phyloP scores from a whole-genome alignment of 257 asterid species.

The Lithospermum erythrorhizon region DNA sequence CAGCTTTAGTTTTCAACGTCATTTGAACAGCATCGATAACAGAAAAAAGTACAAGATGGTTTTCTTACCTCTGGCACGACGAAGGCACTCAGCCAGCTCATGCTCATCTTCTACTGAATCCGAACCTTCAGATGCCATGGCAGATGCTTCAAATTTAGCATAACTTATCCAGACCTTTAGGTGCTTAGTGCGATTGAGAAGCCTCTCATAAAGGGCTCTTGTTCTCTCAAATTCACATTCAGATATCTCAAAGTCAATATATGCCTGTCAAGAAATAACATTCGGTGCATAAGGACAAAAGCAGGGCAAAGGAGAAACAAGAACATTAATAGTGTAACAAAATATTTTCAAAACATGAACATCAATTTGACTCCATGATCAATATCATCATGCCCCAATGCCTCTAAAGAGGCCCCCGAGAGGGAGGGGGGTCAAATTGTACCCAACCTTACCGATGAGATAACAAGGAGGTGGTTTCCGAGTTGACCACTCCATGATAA shows the following conservation, averaged over 20 bases:
- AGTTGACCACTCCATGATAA: no score
- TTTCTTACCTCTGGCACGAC: conserved; percentile 68
- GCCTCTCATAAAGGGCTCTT: conserved; percentile 85
- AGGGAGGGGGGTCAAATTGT: no score
- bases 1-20: no score
- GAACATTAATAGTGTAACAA: not conserved
- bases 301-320: no score
- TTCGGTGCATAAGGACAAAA: conserved; percentile 5
- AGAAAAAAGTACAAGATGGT: not conserved
- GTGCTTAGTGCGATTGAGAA: conserved; percentile 80
- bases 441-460: no score
- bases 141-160: conserved; percentile 89
- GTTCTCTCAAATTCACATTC: conserved; percentile 76
- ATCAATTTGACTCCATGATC: no score
- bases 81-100: conserved; percentile 46
- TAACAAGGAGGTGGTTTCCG: no score
- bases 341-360: not conserved
- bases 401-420: no score
- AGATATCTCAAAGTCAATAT: conserved; percentile 88
- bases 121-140: conserved; percentile 32
- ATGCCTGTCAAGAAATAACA: conserved; percentile 45
- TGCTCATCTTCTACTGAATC: conserved; percentile 37
- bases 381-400: no score
- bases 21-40: not conserved
- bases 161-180: conserved; percentile 96